Base-by-base conservation (phyloP, 257 asterid genomes). In the Capsicum chinense region DNA sequence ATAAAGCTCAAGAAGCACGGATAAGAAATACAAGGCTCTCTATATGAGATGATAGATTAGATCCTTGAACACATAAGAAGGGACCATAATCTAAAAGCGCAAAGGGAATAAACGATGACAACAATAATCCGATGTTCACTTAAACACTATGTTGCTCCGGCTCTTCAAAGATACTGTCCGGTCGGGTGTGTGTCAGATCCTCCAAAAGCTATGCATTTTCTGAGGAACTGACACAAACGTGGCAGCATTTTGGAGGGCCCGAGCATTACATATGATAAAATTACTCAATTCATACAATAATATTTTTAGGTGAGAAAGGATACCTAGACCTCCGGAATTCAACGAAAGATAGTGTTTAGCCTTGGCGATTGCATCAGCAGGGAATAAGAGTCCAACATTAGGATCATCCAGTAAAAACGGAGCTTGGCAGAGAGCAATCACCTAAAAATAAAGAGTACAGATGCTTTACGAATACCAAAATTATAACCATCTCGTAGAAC, bases 381-480 rank as follows among this genome's bases (percentile, higher is more conserved):
- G 99, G 93, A 97, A 97, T n/a, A 97, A 1, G 48, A 92, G 95
- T 62, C 95, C 98, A 2, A 95, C 98, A 83, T 95, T 97, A 33
- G 99, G 99, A 90, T 97, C 98, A 81, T 97, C 99, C 86, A 97
- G 92, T 79, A 97, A 86, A 87, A 93, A 97, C 5, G 99, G 99
- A 86, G 98, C 99, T 93, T 97, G 99, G 91, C 99, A 97, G 82
- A 95, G 98, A 39, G 99, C 98, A 88, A 95, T 83, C 67, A 97
- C 99, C 99, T 97, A 88, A 56, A n/a, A 39, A 42, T 73, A 14
- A 54, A 26, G 47, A 52, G 63, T 0, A 8, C 21, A 4, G 8
- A 76, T 0, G 13, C n/a, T 10, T 54, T n/a, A 59, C 1, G 15
- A 52, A 26, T 54, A 12, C 17, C 19, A 58, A 66, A 54, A 83